These are phyloP conservation scores for Pachysandra terminalis DNA, from an alignment of 164 flowering plant genomes.

Conservation along the genomic window DNA sequence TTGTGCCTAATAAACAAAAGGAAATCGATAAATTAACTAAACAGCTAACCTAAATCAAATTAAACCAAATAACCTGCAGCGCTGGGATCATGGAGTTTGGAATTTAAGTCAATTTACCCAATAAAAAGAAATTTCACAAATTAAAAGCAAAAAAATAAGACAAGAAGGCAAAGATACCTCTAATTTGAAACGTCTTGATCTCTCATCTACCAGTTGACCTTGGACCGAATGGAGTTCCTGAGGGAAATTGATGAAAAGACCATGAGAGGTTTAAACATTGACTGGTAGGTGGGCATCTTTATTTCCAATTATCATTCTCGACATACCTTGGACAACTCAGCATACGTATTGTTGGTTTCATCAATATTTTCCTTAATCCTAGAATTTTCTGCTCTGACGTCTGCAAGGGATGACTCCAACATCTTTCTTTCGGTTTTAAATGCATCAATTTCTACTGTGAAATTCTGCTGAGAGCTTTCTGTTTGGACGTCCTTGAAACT, in stretches of 20 bases:
- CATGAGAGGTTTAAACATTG: conserved; percentile 14
- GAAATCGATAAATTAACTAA: no score
- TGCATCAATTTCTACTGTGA: conserved; percentile 28
- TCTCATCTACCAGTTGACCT: conserved; percentile 76
- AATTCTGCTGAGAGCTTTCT: conserved; percentile 27
- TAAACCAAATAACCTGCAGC: no score
- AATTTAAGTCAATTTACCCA: no score
- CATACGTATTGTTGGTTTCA: conserved; percentile 52
- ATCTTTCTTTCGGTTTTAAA: conserved; percentile 43
- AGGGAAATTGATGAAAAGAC: conserved; percentile 13
- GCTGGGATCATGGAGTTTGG: no score
- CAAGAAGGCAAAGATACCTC: conserved; percentile 51
- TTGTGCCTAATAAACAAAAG: conserved; percentile 58
- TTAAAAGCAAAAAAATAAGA: conserved; percentile 7
- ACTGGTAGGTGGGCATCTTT: background rate
- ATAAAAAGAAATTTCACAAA: background rate
- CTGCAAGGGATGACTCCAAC: conserved; percentile 46
- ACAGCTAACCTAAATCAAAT: no score
- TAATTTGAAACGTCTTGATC: conserved; percentile 85
- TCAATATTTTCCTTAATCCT: conserved; percentile 46
- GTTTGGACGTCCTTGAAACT: conserved; percentile 24
- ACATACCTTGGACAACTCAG: conserved; percentile 76
- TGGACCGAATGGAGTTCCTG: conserved; percentile 89
- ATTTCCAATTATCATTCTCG: background rate
- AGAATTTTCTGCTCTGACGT: conserved; percentile 52